Evolutionary conservation across 129 eudicot genomes (phyloP), one percentile per base, ranked within the genome.

Genomic region (Helianthus tuberosus): DNA sequence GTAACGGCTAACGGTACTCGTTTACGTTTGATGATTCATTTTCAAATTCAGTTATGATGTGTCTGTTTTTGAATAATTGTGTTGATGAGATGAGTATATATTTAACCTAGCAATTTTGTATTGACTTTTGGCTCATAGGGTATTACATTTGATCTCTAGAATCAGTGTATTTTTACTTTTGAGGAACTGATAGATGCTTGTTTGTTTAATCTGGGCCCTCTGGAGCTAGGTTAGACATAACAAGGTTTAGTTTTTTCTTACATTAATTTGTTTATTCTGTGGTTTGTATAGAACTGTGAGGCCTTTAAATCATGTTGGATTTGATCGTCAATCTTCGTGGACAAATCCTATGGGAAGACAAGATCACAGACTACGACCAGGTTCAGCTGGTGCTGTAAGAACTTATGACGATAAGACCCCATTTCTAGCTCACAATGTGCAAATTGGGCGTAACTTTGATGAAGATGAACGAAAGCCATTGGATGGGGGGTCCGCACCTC

Each of bases 391-490:
- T 27, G 69, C 93, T 7, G 80, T 83, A 12, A 81, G 97, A 72
- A 84, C 79, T 75, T 83, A 84, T 50, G 96, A 94, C 41, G 91
- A 90, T 20, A 91, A 91, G 81, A 76, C 88, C 1, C 88, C 96
- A 1, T 94, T 94, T 81, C 81, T 93, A 12, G 60, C 76, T 61
- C 96, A 91, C 61, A 86, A 91, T 68, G 97, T 75, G 7, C 86
- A 76, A 61, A 88, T 94, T 63, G 99, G 96, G 9, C 86, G 96
- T 15, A 83, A 94, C 75, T 94, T 94, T 52, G 99, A 94, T 38
- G 99, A 94, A 83, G 99, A 94, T 79, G 97, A 94, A 73, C 74
- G 99, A 46, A 93, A 89, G 83, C 97, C 96, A 0, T 81, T 93
- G 76, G 97, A 91, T 80, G 97, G 97, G 11, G 77, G 62, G 6